These are phyloP conservation scores for Paramarasmius palmivorus DNA, from an alignment of 1,284 basidiomycete species.

Conservation along the genomic window DNA sequence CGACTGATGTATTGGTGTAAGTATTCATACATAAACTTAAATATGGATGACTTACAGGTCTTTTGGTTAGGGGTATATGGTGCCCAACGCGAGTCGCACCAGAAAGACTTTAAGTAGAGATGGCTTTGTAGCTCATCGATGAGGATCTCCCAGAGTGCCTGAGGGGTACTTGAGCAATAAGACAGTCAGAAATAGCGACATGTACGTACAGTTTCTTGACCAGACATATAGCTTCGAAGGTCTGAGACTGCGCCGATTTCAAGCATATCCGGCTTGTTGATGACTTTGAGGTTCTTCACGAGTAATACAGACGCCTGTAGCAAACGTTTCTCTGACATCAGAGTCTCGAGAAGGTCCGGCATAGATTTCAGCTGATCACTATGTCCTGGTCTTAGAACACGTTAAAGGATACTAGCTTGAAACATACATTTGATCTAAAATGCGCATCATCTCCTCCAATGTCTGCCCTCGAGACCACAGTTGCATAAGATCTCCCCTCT, in stretches of 20 bases:
- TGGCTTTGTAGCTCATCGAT: conserved; percentile 97
- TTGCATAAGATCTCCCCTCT: conserved; percentile 84
- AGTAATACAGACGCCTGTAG: conserved; percentile 89
- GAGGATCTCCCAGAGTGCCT: conserved; percentile 90
- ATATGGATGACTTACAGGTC: conserved; percentile 51
- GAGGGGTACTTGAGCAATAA: conserved; percentile 27
- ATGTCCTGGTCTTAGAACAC: conserved; percentile 11
- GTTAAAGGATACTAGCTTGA: conserved; percentile 7
- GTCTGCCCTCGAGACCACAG: conserved; percentile 82
- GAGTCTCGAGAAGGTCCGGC: conserved; percentile 88
- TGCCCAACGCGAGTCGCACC: conserved; percentile 93
- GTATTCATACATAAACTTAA: conserved; percentile 4
- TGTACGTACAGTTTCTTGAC: conserved; percentile 81
- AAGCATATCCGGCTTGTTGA: conserved; percentile 89
- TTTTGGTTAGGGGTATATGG: conserved; percentile 83
- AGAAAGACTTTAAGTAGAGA: conserved; percentile 96
- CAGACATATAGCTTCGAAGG: conserved; percentile 80
- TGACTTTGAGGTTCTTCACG: conserved; percentile 86
- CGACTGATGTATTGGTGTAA: conserved; percentile 40
- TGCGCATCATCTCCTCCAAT: conserved; percentile 87
- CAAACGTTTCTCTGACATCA: conserved; percentile 96
- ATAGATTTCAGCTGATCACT: conserved; percentile 91
- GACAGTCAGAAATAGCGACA: neutral
- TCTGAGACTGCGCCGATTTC: conserved; percentile 95
- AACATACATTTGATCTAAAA: conserved; percentile 90